A percentile compares a stretch with the other conserved stretches of the same genome.
Conservation (phyloP, 208 protist genomes). For the Blastocrithidia nonstop region DNA sequence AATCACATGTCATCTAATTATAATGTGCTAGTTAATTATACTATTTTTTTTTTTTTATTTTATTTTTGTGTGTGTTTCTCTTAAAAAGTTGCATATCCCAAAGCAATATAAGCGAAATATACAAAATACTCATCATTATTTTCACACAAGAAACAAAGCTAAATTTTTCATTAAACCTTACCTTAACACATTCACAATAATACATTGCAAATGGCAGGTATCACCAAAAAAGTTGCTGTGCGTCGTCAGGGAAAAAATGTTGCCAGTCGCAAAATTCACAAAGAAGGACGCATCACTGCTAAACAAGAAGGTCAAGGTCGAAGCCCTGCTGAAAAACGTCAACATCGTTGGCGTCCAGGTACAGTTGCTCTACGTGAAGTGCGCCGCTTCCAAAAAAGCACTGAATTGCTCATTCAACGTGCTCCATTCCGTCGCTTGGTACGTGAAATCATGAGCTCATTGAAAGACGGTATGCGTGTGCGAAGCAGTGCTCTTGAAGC, state of each 20-base stretch:
- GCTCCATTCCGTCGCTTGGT: constrained; percentile 99
- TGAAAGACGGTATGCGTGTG: constrained; percentile 82
- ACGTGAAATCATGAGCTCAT: constrained; percentile 95
- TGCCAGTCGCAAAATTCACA: constrained; percentile 57
- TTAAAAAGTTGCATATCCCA: too few relatives aligned
- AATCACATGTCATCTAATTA: too few relatives aligned
- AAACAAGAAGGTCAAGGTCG: constrained; percentile 32
- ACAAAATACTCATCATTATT: too few relatives aligned
- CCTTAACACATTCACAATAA: too few relatives aligned
- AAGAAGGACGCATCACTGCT: constrained; percentile 37
- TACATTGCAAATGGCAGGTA: constrained; percentile 34
- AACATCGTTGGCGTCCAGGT: constrained; percentile 96
- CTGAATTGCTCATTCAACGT: constrained; percentile 97
- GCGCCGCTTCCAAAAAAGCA: constrained; percentile 96
- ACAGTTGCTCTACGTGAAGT: constrained; percentile 99
- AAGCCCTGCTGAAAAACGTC: constrained; percentile 86
- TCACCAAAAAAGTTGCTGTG: constrained; percentile 30
- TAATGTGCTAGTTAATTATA: too few relatives aligned
- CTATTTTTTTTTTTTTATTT: too few relatives aligned
- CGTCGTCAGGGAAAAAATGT: constrained; percentile 69
- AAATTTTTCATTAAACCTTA: too few relatives aligned
- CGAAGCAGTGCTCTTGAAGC: constrained; percentile 49
- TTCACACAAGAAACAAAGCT: too few relatives aligned
- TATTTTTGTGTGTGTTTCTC: too few relatives aligned
- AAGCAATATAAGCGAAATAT: too few relatives aligned